Evolutionary conservation across 2,329 filamentous ascomycete species (phyloP), one percentile per base, ranked within the genome.

Genomic region (Chrysosporium queenslandicum): DNA sequence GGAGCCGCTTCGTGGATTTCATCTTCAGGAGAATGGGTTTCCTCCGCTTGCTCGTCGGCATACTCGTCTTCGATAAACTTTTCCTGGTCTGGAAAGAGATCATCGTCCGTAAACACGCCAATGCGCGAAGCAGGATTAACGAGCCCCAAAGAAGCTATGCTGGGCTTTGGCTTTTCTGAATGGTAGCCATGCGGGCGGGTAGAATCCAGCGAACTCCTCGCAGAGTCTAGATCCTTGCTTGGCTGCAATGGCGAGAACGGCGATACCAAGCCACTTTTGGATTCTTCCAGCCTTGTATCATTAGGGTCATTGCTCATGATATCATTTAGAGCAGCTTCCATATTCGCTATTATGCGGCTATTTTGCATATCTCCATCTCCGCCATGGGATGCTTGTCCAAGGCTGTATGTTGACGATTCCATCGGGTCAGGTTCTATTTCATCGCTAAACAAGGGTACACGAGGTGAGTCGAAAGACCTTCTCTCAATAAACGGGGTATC

Each of bases 1-100:
- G 94, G 92, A 0, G 89, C 91, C 40, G 92, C 94, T 73, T 95
- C 86, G 60, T 94, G 88, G 7, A 98, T 88, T 59, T 89, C 85
- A 57, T 96, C 89, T 18, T 82, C 80, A 11, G 85, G 80, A 3
- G 82, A 77, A 2, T 75, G 74, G 11, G 76, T 74, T 2, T 74
- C 73, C 18, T 75, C 74, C 20, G 75, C 76, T 8, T 82, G 79
- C 0, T 77, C 77, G 54, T 91, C 87, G 47, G 89, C 87, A 49
- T 85, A 82, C 61, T 95, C 89, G 60, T 96, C 91, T 49, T 90
- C 85, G 4, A 90, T 74, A 59, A 88, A 88, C 61, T 83, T 89
- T 61, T 87, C 81, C 49, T 70, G 66, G 58, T 97, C 91, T 1
- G 83, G 85, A 64, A 96, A 97, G 4, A 98, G 78, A 63, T 97